Evolutionary conservation across 2,329 filamentous ascomycete species (phyloP), one percentile per base, ranked within the genome.

Genomic region (Rachicladosporium sp.): DNA sequence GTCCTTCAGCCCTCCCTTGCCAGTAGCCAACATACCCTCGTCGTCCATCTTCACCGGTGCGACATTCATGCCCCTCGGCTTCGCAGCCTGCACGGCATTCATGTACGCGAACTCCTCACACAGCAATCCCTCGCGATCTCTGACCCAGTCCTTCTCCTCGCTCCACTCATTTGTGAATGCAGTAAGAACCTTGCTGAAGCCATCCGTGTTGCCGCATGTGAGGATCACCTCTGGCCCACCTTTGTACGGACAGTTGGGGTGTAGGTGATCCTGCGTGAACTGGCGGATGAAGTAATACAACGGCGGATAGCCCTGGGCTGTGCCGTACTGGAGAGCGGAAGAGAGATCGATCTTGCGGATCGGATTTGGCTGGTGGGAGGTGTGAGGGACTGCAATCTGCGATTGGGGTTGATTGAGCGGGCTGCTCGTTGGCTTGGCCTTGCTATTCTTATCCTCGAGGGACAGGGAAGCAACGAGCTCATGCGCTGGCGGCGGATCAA

Each of bases 241-340:
- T 42, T 69, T 67, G 56, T 94, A 94, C 4, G 86, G 85, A 6
- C 88, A 73, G 50, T 81, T 79, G 2, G 85, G 86, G 57, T 94
- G 85, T 37, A 94, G 67, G 50, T 83, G 72, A 40, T 88, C 70
- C 43, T 77, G 73, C 4, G 78, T 71, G 61, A 94, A 93, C 56
- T 88, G 74, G 44, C 82, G 77, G 41, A 95, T 62, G 63, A 88
- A 94, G 33, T 74, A 74, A 44, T 78, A 74, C 15, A 95, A 68
- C 0, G 86, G 77, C 1, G 83, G 83, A 51, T 93, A 89, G 35
- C 88, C 88, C 44, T 81, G 71, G 2, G 82, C 79, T n/a, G 73
- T 75, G 44, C 85, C 85, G 65, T 95, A 95, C 63, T 95, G 88
- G 38, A 95, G 68, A 3, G 86, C 86, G 0, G 82, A 82, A 38